A percentile compares a stretch with the other conserved stretches of the same genome.
phyloP scores from a whole-genome alignment of 1,284 basidiomycete species.

The Moesziomyces parantarcticus region DNA sequence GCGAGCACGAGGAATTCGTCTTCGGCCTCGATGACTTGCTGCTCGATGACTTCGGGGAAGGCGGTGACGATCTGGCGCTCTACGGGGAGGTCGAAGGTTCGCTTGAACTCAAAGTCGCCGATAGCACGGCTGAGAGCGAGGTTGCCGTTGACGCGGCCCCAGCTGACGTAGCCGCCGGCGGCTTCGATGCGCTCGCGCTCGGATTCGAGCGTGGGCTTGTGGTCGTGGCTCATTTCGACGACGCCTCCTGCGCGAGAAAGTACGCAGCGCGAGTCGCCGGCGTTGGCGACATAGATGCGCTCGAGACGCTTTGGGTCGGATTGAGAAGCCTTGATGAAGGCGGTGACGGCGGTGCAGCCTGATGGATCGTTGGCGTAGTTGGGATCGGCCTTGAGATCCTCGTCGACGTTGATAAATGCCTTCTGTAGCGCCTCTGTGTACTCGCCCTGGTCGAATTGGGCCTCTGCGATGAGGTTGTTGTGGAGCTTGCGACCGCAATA shows the following conservation, averaged over 20 bases:
- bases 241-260: constrained; percentile 85
- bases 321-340: constrained; percentile 66
- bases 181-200: constrained; percentile 87
- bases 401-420: constrained; percentile 93
- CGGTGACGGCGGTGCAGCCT: constrained; percentile 94
- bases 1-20: constrained; percentile 97
- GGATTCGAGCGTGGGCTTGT: constrained; percentile 89
- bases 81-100: constrained; percentile 81
- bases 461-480: constrained; percentile 79
- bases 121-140: constrained; percentile 93
- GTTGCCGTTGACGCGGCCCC: constrained; percentile 97
- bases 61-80: constrained; percentile 96
- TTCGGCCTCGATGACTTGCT: constrained; percentile 79
- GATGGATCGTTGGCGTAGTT: constrained; percentile 89
- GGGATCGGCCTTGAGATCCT: constrained; percentile 88
- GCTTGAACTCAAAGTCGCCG: constrained; percentile 99
- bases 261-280: constrained; percentile 96
- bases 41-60: constrained; percentile 88
- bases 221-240: constrained; percentile 90
- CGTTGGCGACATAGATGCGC: constrained; percentile 77
- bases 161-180: constrained; percentile 98
- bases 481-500: constrained; percentile 92
- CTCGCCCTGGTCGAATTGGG: constrained; percentile 77
- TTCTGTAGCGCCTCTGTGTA: constrained; percentile 85
- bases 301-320: constrained; percentile 35